Base-by-base conservation (phyloP, 2,329 filamentous ascomycete species). In the Epichloe coenophiala region DNA sequence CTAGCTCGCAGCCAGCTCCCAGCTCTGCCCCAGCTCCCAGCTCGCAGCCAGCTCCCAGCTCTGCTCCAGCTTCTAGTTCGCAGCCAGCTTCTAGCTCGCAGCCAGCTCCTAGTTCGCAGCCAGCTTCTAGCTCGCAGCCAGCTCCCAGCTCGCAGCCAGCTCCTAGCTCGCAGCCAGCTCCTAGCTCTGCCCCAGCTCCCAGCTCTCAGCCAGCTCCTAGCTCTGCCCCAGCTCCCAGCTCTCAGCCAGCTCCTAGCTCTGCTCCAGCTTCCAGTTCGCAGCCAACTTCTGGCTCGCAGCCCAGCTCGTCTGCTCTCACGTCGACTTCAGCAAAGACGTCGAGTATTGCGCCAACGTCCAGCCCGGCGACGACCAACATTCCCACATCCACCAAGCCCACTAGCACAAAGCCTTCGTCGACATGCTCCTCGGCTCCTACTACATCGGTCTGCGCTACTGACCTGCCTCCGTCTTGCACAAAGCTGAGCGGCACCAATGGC, bases 381-480 rank as follows among this genome's bases (percentile, higher is more conserved):
- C 45, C 46, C 12, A 40, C 46, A 9, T 36, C 48, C 9, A 38
- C 21, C 15, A n/a, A 0, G 27, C n/a, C 45, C 1, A 53, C 36
- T 8, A 48, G 27, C 40, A 48, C 48, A 13, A 38, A 13, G 37
- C 19, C 46, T 12, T 37, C 49, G 8, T 15, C 45, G 5, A 31
- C 52, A 7, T 51, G 49, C 37, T 7, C 21, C n/a, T 33, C 49
- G 12, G 17, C 37, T 12, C 44, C 51, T 6, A 49, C 49, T 12
- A 33, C 9, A 3, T 8, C 37, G 9, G 40, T 53, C 39, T 53
- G 52, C 17, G 41, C 52, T 17, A 21, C 49, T n/a, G 31, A 12
- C 5, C 36, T 53, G 4, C 52, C 52, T 12, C n/a, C 13, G 3
- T 19, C 46, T 35, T 53, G 52, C 40, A 4, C 17, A 3, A 11